Base-by-base conservation (phyloP, 805 yeast species). In the Lipomyces kockii region DNA sequence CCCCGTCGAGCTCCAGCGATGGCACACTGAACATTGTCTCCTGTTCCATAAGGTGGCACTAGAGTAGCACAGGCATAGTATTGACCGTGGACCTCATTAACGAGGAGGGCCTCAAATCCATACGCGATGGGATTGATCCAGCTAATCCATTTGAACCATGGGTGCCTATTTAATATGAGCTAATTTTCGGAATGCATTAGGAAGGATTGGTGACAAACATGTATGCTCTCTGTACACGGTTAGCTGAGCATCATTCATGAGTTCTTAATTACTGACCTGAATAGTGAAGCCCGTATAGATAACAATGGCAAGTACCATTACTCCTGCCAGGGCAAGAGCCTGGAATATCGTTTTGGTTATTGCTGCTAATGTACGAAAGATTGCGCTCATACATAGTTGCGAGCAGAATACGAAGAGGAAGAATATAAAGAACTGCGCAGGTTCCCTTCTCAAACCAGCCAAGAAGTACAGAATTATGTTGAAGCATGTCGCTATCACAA, bases 1-100 rank as follows among this genome's bases (percentile, higher is more conserved):
- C 92, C 92, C 0, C 87, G 80, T 3, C 73, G 74, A 20, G 91
- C 78, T 64, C 90, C 89, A 34, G 84, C 85, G 25, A 83, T 82
- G 56, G 84, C 77, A 79, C 93, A 89, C 39, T 86, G 81, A 68
- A 79, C 74, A 29, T 79, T 72, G 27, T 77, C 78, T 8, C 75
- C 60, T 5, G 39, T 29, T 56, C 87, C 87, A 34, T 75, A 53
- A 2, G 88, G 88, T 46, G 83, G 76, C 65, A 75, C 77, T 6
- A 32, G 20, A 5, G 9, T n/a, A 22, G 78, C 65, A 68, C 87
- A 84, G 0, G 69, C 65, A 68, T 79, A 80, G 7, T 76, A 72
- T n/a, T 80, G 73, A 53, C 76, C 78, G 64, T 77, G 78, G 71
- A 83, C 84, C 71, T 84, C 87, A 69, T 82, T 83, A 1, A 77